phyloP scores from a whole-genome alignment of 2,329 filamentous ascomycete species.

The Fusarium sulawesiense region DNA sequence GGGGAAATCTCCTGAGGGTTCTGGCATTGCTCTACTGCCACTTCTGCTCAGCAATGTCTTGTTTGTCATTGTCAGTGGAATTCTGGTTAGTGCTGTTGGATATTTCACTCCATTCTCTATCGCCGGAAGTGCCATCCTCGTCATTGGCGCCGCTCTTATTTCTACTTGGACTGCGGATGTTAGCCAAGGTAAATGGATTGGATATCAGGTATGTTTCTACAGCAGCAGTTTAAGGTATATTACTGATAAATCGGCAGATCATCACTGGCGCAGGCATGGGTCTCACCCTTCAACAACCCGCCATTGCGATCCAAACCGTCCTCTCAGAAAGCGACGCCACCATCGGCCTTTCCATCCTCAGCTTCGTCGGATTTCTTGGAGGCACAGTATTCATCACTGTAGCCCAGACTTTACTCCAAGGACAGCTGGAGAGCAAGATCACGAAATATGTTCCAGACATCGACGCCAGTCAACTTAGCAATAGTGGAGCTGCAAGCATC shows the following conservation, averaged over 20 bases:
- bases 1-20: neutral
- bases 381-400: slow-evolving; percentile 27
- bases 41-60: slow-evolving; percentile 10
- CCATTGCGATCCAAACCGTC: slow-evolving; percentile 12
- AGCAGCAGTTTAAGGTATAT: rapidly evolving
- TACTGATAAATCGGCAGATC: neutral
- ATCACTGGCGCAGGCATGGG: slow-evolving; percentile 20
- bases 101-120: slow-evolving; percentile 22
- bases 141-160: slow-evolving; percentile 7
- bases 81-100: slow-evolving; percentile 8
- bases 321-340: slow-evolving; percentile 20
- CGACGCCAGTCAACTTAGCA: neutral
- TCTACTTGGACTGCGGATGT: slow-evolving; percentile 16
- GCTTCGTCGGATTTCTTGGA: slow-evolving; percentile 7
- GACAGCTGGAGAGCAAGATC: slow-evolving; percentile 3
- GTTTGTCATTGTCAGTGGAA: slow-evolving; percentile 13
- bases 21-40: slow-evolving; percentile 10
- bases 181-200: slow-evolving; percentile 1
- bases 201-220: slow-evolving; percentile 14
- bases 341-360: slow-evolving; percentile 13
- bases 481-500: slow-evolving; percentile 11
- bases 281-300: slow-evolving; percentile 3
- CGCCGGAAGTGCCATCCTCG: neutral
- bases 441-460: neutral
- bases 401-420: slow-evolving; percentile 12